phyloP scores from a whole-genome alignment of 805 yeast species.

The Wickerhamomyces silvicola region DNA sequence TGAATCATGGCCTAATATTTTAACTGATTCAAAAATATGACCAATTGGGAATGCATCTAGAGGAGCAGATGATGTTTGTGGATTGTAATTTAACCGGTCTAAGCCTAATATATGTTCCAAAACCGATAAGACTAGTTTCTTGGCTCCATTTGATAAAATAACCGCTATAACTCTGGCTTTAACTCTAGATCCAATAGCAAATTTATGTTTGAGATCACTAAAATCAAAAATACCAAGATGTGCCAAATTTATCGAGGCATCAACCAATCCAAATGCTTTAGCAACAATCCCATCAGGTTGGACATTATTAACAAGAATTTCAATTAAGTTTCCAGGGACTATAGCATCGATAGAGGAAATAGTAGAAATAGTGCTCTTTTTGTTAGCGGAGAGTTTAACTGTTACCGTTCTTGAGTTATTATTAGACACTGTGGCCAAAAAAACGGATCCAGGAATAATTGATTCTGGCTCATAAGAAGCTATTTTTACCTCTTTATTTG shows the following conservation, averaged over 20 bases:
- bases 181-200: conserved; percentile 58
- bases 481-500: conserved; percentile 55
- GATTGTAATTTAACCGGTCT: conserved; percentile 11
- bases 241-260: conserved; percentile 62
- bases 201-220: conserved; percentile 52
- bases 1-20: conserved; percentile 53
- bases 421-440: conserved; percentile 53
- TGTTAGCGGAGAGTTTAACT: conserved; percentile 39
- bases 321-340: conserved; percentile 79
- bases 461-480: conserved; percentile 30
- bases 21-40: conserved; percentile 48
- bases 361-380: conserved; percentile 43
- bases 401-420: conserved; percentile 52
- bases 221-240: conserved; percentile 47
- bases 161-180: conserved; percentile 68
- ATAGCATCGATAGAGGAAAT: conserved; percentile 74
- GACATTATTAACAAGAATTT: conserved; percentile 59
- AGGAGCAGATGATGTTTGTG: conserved; percentile 29
- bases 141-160: conserved; percentile 43
- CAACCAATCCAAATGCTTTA: conserved; percentile 67
- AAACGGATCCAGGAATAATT: conserved; percentile 57
- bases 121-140: conserved; percentile 57
- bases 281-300: conserved; percentile 59
- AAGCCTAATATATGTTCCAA: conserved; percentile 47
- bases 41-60: conserved; percentile 75